Conservation (phyloP, 495 filamentous ascomycete species). For the Daldinia grandis region DNA sequence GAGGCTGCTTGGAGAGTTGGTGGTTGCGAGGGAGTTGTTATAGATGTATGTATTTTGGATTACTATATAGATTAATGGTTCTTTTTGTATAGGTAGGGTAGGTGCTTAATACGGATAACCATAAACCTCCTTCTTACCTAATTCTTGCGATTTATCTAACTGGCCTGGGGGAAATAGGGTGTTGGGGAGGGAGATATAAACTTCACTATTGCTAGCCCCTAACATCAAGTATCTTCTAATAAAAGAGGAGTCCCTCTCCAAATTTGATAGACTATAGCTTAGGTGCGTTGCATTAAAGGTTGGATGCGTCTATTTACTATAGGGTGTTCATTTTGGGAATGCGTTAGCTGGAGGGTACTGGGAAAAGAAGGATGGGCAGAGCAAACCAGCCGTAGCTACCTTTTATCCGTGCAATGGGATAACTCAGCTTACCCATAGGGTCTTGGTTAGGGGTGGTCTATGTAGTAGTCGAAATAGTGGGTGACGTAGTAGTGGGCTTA, state of each 20-base stretch:
- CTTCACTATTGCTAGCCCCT: too few species aligned
- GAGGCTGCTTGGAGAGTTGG: slow-evolving; percentile 14
- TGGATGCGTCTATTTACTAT: too few species aligned
- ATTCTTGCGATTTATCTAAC: too few species aligned
- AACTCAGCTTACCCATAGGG: background rate
- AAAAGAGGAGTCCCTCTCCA: too few species aligned
- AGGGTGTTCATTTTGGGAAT: too few species aligned
- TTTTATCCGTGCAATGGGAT: background rate
- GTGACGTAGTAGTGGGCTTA: background rate
- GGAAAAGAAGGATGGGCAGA: background rate
- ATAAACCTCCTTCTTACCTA: background rate
- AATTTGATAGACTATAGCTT: too few species aligned
- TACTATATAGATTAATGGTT: background rate
- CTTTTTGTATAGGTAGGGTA: background rate
- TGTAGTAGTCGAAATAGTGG: background rate
- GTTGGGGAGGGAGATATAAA: too few species aligned
- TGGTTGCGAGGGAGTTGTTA: background rate
- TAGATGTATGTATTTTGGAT: background rate
- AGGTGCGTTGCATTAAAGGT: too few species aligned
- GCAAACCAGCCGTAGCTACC: background rate
- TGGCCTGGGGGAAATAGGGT: too few species aligned
- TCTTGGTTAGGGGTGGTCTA: background rate
- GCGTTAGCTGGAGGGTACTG: too few species aligned
- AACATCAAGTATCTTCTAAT: too few species aligned
- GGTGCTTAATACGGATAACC: background rate